phyloP scores from a whole-genome alignment of 2,329 filamentous ascomycete genomes.

The Microcera coccophila region DNA sequence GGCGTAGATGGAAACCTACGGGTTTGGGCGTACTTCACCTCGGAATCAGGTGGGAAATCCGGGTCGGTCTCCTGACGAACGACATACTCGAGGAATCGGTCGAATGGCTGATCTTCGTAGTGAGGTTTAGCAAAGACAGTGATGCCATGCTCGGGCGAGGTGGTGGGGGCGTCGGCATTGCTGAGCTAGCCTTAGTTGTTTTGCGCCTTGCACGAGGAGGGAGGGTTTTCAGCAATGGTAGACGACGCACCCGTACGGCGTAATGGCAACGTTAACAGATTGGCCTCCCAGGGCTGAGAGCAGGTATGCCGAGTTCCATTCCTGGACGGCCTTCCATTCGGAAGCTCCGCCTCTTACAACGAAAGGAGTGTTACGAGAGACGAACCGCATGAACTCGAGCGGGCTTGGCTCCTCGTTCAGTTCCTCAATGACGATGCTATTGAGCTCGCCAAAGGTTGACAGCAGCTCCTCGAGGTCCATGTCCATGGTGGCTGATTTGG shows the following conservation, averaged over 20 bases:
- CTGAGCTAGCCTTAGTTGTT: constrained; percentile 19
- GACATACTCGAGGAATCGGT: constrained; percentile 59
- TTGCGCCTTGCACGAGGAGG: neutral
- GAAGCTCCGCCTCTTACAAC: constrained; percentile 61
- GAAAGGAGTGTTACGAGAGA: constrained; percentile 70
- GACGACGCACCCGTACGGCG: constrained; percentile 60
- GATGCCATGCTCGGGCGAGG: constrained; percentile 20
- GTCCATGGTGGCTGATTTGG: neutral
- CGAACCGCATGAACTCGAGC: constrained; percentile 75
- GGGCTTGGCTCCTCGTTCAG: constrained; percentile 64
- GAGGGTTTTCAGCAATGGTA: neutral
- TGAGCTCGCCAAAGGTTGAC: constrained; percentile 69
- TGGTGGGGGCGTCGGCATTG: constrained; percentile 37
- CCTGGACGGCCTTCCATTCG: constrained; percentile 58
- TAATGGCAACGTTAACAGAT: constrained; percentile 70
- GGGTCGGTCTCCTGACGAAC: constrained; percentile 50
- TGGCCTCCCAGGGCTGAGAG: constrained; percentile 50
- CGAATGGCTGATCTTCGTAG: constrained; percentile 62
- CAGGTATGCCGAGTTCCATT: constrained; percentile 63
- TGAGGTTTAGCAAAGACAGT: constrained; percentile 66
- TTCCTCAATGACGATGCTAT: constrained; percentile 56
- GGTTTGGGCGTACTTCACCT: constrained; percentile 71
- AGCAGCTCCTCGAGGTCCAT: constrained; percentile 48
- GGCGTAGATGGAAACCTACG: constrained; percentile 45
- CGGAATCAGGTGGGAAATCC: constrained; percentile 29